phyloP scores from a whole-genome alignment of 1,284 basidiomycete species.

The Ganoderma lucidum region DNA sequence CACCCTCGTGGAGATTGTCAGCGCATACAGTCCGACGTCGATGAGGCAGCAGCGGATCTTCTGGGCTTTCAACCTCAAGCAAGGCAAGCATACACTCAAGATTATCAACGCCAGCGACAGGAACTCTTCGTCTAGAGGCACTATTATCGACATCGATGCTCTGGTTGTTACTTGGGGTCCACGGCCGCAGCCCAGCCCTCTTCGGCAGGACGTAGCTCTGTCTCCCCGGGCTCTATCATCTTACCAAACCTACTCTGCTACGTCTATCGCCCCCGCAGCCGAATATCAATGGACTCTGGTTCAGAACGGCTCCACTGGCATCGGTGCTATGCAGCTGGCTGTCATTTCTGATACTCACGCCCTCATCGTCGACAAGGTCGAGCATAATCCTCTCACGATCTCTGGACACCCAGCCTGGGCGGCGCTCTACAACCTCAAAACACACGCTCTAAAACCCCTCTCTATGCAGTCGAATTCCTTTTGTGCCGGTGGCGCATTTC shows the following conservation, averaged over 20 bases:
- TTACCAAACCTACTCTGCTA: conserved; percentile 30
- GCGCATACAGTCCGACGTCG: conserved; percentile 52
- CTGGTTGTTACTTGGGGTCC: conserved; percentile 61
- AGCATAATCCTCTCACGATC: conserved; percentile 80
- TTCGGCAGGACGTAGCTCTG: conserved; percentile 27
- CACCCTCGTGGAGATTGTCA: conserved; percentile 49
- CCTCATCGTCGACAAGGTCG: conserved; percentile 84
- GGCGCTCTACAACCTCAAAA: conserved; percentile 73
- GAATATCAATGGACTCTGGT: conserved; percentile 53
- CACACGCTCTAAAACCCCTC: conserved; percentile 69
- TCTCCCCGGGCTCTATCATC: conserved; percentile 26
- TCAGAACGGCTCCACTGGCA: conserved; percentile 77
- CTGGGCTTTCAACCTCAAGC: conserved; percentile 61
- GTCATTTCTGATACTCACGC: conserved; percentile 77
- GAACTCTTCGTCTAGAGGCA: conserved; percentile 44
- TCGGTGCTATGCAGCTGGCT: conserved; percentile 82
- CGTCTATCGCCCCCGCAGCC: conserved; percentile 35
- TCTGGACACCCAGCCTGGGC: conserved; percentile 83
- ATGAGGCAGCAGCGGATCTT: conserved; percentile 70
- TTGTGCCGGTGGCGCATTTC: conserved; percentile 84
- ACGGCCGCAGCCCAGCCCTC: conserved; percentile 5
- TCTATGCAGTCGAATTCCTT: conserved; percentile 84
- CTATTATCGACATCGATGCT: conserved; percentile 65
- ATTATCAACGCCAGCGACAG: conserved; percentile 62
- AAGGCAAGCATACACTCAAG: conserved; percentile 66